Base-by-base conservation (phyloP, 2,329 filamentous ascomycete species). In the Apiospora malaysiana region DNA sequence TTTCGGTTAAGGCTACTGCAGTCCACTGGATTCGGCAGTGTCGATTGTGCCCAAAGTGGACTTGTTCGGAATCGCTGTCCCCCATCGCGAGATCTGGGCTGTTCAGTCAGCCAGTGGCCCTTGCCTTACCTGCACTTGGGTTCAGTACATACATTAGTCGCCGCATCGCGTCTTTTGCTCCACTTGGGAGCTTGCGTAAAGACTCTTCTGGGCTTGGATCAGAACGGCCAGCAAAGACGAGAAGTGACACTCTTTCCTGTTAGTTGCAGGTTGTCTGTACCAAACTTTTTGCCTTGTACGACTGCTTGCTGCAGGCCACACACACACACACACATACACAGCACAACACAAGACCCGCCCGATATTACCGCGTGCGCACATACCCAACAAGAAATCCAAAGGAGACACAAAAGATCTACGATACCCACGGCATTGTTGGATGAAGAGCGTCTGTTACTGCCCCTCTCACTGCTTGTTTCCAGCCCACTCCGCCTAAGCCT, bases 31-130 rank as follows among this genome's bases (percentile, higher is more conserved):
- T 63, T 7, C 32, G 56, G 56, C 56, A 63, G 18, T 21, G 18
- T 63, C 32, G 32, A 63, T 63, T 63, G 56, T 63, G 56, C 56
- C 56, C 56, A 63, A 63, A 63, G 56, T 63, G 32, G 56, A 63
- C 56, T 40, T 40, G n/a, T 40, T 63, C 56, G 32, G 27, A 40
- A 40, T 63, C 56, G 56, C 32, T 63, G 56, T 63, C 42, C 42
- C 51, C 56, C 56, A 68, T 68, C 66, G 66, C 46, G 66, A 68
- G 66, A 68, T 68, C 66, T 47, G 66, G 43, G 43, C 66, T 68
- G 66, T 37, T 68, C 66, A 32, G 66, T 21, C 40, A 42, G 4
- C 12, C 32, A 32, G 32, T 32, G 32, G 27, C 27, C 46, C n/a
- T 42, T 46, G 43, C 43, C 27, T 59, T 37, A 27, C 51, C 51